These are phyloP conservation scores for Fusarium ramigenum DNA, from an alignment of 2,329 filamentous ascomycete genomes.

Conservation along the genomic window DNA sequence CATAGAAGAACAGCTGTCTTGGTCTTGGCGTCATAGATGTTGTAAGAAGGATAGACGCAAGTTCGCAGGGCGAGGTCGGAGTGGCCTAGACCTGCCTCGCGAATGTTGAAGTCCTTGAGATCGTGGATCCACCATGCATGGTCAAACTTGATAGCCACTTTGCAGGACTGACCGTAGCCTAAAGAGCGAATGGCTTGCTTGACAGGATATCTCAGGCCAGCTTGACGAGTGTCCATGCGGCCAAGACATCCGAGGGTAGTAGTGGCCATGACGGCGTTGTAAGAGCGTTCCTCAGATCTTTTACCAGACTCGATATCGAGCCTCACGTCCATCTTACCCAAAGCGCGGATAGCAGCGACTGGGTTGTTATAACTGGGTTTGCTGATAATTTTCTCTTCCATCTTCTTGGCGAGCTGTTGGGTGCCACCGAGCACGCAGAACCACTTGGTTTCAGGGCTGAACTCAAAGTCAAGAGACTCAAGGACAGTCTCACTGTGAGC, in stretches of 20 bases:
- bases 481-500: constrained; percentile 8
- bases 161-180: neutral
- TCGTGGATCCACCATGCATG: constrained; percentile 12
- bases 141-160: constrained; percentile 12
- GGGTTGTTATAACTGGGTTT: neutral
- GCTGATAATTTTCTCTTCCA: neutral
- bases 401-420: constrained; percentile 5
- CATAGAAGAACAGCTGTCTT: constrained; percentile 8
- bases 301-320: neutral
- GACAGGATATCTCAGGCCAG: neutral
- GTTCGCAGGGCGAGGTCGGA: neutral
- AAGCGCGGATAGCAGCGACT: neutral
- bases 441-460: neutral
- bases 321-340: neutral
- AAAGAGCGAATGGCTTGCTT: constrained; percentile 17
- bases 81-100: neutral
- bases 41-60: constrained; percentile 15
- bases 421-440: constrained; percentile 9
- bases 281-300: neutral
- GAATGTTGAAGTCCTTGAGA: neutral
- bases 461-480: constrained; percentile 8
- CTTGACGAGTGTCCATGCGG: neutral
- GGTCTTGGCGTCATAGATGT: neutral
- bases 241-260: constrained; percentile 4
- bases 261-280: neutral